phyloP scores from a whole-genome alignment of 257 asterid species.

The Lantana camara region DNA sequence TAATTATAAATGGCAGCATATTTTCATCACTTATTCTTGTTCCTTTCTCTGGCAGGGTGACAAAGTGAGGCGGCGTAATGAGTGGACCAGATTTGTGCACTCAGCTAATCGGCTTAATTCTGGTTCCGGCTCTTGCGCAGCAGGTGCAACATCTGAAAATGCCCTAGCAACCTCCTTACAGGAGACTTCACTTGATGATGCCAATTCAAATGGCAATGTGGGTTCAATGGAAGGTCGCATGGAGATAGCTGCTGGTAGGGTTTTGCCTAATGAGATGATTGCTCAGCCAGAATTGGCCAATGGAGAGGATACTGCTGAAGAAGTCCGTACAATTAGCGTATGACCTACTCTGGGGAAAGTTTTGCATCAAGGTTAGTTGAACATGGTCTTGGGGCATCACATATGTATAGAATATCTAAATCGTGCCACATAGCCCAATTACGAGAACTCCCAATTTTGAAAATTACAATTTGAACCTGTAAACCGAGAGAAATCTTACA shows the following conservation, averaged over 20 bases:
- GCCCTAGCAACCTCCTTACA: conserved; percentile 43
- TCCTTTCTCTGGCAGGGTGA: conserved; percentile 49
- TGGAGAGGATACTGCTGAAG: conserved; percentile 40
- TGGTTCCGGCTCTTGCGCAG: conserved; percentile 36
- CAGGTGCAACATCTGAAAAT: conserved; percentile 40
- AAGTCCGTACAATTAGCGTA: conserved; percentile 26
- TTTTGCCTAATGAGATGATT: conserved; percentile 29
- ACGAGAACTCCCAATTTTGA: no score
- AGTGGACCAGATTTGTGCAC: conserved; percentile 61
- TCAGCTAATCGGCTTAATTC: conserved; percentile 28
- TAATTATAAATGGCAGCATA: conserved; percentile 6
- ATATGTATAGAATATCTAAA: no score
- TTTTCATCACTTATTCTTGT: background rate
- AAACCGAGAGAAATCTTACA: no score
- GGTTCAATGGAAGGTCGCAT: conserved; percentile 25
- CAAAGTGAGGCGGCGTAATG: conserved; percentile 69
- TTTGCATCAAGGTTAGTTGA: conserved; percentile 36
- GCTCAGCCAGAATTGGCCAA: conserved; percentile 33
- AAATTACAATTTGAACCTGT: no score
- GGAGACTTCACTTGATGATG: conserved; percentile 41
- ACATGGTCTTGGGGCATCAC: no score
- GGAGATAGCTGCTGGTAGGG: conserved; percentile 26
- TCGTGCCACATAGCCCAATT: no score
- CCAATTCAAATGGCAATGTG: conserved; percentile 30
- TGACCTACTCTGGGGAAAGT: conserved; percentile 26